These are phyloP conservation scores for Alternaria gansuensis DNA, from an alignment of 2,329 filamentous ascomycete genomes.

Conservation along the genomic window DNA sequence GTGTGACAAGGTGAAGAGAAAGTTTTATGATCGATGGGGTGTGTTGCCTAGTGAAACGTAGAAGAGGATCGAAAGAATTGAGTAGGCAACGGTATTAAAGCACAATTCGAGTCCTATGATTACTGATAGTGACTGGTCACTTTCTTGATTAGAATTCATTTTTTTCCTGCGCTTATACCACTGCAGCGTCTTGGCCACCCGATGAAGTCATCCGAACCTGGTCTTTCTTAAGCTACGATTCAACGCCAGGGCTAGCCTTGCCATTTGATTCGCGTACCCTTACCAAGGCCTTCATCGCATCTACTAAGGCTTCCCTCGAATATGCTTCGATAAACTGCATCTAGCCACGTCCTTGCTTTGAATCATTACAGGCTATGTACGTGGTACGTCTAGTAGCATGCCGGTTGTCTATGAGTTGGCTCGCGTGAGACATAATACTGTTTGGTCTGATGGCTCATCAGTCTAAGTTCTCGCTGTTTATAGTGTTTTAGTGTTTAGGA, in stretches of 20 bases:
- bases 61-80: not conserved
- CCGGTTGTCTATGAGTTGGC: too few species aligned
- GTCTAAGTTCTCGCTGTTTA: too few species aligned
- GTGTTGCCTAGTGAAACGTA: not conserved
- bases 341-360: not conserved
- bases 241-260: not conserved
- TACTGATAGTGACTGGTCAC: too few species aligned
- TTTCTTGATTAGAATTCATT: not conserved
- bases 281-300: not conserved
- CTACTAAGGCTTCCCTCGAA: not conserved
- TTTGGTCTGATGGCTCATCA: too few species aligned
- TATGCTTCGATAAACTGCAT: not conserved
- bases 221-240: not conserved
- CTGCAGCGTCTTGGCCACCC: fast-evolving
- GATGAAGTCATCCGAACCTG: not conserved
- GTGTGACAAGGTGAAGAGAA: constrained; percentile 21
- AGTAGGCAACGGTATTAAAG: not conserved
- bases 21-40: constrained; percentile 33
- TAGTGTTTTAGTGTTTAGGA: too few species aligned
- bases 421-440: too few species aligned
- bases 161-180: not conserved
- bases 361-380: fast-evolving
- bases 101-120: not conserved
- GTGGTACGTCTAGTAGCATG: not conserved
- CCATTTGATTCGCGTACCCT: not conserved